A percentile compares a stretch with the other conserved stretches of the same genome.
Evolutionary conservation across 768 basidiomycete genomes (phyloP).

Genomic region (Psilocybe azurescens): DNA sequence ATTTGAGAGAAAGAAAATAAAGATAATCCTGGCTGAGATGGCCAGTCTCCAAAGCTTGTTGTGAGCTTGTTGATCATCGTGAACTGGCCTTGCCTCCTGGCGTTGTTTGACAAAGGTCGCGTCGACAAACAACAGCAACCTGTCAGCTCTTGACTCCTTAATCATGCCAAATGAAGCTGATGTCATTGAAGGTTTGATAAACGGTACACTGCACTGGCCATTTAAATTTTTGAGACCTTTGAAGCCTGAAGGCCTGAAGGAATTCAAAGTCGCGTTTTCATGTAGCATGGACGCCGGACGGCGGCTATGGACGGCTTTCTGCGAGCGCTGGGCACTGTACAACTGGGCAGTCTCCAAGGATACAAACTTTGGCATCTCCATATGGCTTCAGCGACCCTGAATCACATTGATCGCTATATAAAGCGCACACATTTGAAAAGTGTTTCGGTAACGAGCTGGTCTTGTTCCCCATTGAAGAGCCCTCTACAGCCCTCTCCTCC

Average conservation of each 20-base stretch:
- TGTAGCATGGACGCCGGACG: too few relatives aligned
- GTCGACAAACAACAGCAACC: neutral
- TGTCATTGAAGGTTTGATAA: too few relatives aligned
- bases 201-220: too few relatives aligned
- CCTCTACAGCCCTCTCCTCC: neutral
- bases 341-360: neutral
- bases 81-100: neutral
- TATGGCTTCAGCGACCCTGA: neutral
- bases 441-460: constrained; percentile 5
- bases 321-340: neutral
- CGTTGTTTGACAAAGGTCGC: constrained; percentile 3
- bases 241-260: too few relatives aligned
- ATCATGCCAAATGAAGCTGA: too few relatives aligned
- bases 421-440: neutral
- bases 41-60: neutral
- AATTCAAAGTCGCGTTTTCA: too few relatives aligned
- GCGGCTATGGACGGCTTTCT: too few relatives aligned
- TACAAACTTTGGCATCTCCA: neutral
- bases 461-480: neutral
- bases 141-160: too few relatives aligned
- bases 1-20: neutral
- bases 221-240: too few relatives aligned
- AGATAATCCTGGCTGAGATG: neutral
- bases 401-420: neutral
- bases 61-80: neutral